Base-by-base conservation (phyloP, 2,329 filamentous ascomycete genomes). In the Monosporascus sp. region DNA sequence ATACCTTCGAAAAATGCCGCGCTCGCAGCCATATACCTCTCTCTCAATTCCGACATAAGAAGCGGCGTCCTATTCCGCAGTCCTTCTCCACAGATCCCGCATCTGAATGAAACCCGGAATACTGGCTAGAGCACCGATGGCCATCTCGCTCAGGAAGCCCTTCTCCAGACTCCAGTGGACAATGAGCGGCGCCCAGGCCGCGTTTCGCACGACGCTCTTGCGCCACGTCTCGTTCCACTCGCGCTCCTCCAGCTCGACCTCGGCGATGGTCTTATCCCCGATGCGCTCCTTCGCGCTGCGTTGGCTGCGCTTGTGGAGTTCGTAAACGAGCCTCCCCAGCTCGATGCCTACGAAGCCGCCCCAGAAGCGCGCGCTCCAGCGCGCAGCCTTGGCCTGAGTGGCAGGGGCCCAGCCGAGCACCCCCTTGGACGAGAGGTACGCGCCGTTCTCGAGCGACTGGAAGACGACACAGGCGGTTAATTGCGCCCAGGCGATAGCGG, bases 281-380 rank as follows among this genome's bases (percentile, higher is more conserved):
- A 67, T 70, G 55, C 78, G 69, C 60, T 71, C 69, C 53, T 66
- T 60, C 57, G 65, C 66, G 50, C 64, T 45, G 56, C 69, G 57
- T 60, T 54, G 54, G 58, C 64, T 57, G 53, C 66, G 70, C 60
- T 71, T 65, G 57, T 73, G 71, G 50, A 72, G 67, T 72, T 81
- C 75, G 50, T 77, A 69, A 45, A 75, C 64, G 54, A 96, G 73
- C 57, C 87, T 77, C 49, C 84, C 76, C 56, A 94, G 79, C 74
- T 97, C 90, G 55, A 92, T 74, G 20, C 81, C 81, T 7, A 96
- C 85, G 73, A 91, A 90, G 24, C 80, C 78, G 51, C 86, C 83
- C 90, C 93, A 97, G 57, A 88, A 89, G 45, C 90, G 79, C 53
- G 83, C 85, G 70, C 88, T 91, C 84, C 87, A 89, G 18, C 85